phyloP scores from a whole-genome alignment of 495 filamentous ascomycete species.

The Aspergillus haitiensis region DNA sequence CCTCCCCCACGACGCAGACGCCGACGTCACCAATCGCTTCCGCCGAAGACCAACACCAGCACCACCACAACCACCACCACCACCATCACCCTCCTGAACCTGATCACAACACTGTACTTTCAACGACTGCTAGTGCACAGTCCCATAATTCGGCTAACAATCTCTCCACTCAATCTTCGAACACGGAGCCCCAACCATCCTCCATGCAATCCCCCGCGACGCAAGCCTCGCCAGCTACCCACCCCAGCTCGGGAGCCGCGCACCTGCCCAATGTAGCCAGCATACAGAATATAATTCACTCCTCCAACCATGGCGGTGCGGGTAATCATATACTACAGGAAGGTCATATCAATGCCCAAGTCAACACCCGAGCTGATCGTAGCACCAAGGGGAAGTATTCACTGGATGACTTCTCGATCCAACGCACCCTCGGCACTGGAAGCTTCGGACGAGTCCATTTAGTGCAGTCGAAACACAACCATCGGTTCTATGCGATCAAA shows the following conservation, averaged over 20 bases:
- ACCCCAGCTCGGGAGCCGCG: slow-evolving; percentile 22
- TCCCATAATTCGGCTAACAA: slow-evolving; percentile 12
- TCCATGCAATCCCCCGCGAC: slow-evolving; percentile 46
- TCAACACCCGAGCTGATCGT: slow-evolving; percentile 45
- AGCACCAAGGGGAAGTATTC: slow-evolving; percentile 98
- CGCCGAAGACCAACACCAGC: slow-evolving; percentile 31
- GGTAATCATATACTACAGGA: neutral
- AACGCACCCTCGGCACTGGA: slow-evolving; percentile 90
- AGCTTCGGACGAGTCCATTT: slow-evolving; percentile 96
- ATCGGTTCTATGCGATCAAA: slow-evolving; percentile 96
- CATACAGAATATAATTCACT: slow-evolving; percentile 47
- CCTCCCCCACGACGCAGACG: slow-evolving; percentile 52
- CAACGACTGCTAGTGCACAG: slow-evolving; percentile 9
- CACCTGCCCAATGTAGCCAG: slow-evolving; percentile 44
- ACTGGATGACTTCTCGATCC: slow-evolving; percentile 79
- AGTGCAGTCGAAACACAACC: slow-evolving; percentile 95
- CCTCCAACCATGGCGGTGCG: slow-evolving; percentile 29
- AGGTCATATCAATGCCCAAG: slow-evolving; percentile 20
- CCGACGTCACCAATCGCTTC: slow-evolving; percentile 47
- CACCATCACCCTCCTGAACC: slow-evolving; percentile 22
- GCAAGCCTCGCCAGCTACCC: slow-evolving; percentile 31
- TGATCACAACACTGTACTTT: slow-evolving; percentile 20
- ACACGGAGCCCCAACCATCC: slow-evolving; percentile 32
- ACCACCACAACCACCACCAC: slow-evolving; percentile 21
- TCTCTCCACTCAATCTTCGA: slow-evolving; percentile 27